Conservation (phyloP, 2,329 filamentous ascomycete genomes). For the Aspergillus niger region DNA sequence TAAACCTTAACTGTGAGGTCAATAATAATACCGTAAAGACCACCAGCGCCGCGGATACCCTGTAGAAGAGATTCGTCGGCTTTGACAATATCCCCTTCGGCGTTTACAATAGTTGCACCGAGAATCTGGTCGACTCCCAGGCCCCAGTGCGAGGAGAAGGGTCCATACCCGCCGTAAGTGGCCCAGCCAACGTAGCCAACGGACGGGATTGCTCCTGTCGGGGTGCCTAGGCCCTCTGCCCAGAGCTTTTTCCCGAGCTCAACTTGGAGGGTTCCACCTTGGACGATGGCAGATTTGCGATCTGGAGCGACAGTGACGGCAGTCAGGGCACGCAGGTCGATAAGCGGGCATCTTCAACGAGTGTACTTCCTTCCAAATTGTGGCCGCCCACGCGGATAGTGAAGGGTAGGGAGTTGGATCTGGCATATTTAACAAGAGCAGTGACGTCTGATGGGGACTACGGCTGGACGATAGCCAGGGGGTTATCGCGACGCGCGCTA, state of each 20-base stretch:
- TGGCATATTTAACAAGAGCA: neutral
- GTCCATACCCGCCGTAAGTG: conserved; percentile 38
- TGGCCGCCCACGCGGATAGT: neutral
- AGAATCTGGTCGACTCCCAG: conserved; percentile 42
- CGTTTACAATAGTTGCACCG: conserved; percentile 14
- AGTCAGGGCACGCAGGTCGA: neutral
- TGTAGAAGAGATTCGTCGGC: neutral
- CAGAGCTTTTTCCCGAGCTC: neutral
- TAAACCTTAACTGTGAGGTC: neutral
- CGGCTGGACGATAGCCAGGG: neutral
- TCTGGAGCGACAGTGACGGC: neutral
- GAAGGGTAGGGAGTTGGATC: neutral
- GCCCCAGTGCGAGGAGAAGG: conserved; percentile 29
- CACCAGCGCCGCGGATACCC: neutral
- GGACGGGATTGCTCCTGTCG: conserved; percentile 11
- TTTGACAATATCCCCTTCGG: neutral
- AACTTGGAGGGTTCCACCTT: neutral
- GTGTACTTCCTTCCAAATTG: neutral
- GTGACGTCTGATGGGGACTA: neutral
- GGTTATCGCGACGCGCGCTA: neutral
- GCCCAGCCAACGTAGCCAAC: conserved; percentile 42
- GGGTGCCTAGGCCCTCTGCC: neutral
- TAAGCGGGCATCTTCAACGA: neutral
- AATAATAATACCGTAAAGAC: neutral
- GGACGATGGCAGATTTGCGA: neutral